These are phyloP conservation scores for Penicillium sp. DNA, from an alignment of 2,329 filamentous ascomycete species.

Conservation along the genomic window DNA sequence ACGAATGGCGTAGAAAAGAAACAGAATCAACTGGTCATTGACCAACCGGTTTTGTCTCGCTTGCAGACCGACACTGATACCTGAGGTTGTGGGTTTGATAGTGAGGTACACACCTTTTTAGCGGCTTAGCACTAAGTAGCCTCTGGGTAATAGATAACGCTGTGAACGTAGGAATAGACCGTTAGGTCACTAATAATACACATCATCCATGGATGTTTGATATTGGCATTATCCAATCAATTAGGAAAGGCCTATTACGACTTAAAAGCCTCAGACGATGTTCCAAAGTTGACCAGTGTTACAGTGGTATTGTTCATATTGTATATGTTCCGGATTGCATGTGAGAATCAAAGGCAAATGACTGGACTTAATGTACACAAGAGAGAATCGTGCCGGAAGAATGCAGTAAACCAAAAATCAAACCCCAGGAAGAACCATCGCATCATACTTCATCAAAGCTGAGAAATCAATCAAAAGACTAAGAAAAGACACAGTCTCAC, in stretches of 20 bases:
- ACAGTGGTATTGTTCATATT: no score
- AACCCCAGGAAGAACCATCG: background rate
- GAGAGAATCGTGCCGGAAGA: background rate
- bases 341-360: background rate
- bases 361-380: conserved; percentile 10
- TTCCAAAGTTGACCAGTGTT: no score
- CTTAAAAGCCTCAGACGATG: no score
- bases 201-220: no score
- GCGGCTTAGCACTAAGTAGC: background rate
- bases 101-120: conserved; percentile 35
- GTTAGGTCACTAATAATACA: no score
- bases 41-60: conserved; percentile 31
- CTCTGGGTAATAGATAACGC: background rate
- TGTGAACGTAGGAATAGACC: no score
- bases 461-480: conserved; percentile 3
- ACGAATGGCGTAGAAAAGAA: conserved; percentile 85
- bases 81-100: conserved; percentile 42
- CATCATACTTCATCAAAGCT: conserved; percentile 18
- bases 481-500: background rate
- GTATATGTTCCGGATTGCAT: background rate
- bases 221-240: no score
- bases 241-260: no score
- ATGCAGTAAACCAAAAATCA: background rate
- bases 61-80: conserved; percentile 43
- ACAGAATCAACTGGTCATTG: conserved; percentile 21